Evolutionary conservation across 2,329 filamentous ascomycete genomes (phyloP), one percentile per base, ranked within the genome.

Genomic region (Dothideomycetes sp.): DNA sequence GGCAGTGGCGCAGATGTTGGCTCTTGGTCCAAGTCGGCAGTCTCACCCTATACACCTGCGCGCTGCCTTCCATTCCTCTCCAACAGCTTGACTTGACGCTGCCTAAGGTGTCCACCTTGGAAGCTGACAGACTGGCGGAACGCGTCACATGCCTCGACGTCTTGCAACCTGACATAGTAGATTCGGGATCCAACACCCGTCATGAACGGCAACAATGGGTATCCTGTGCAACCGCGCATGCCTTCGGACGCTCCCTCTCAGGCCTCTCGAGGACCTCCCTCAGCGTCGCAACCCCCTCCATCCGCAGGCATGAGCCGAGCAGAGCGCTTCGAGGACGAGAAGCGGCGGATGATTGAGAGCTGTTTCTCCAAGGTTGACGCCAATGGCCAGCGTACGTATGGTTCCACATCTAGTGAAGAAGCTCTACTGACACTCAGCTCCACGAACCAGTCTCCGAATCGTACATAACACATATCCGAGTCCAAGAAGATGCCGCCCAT

Each of bases 401-500:
- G 16, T 31, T 19, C 22, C 38, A 47, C 46, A 8, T 29, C 17
- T 31, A 4, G 14, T 19, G 34, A 8, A 32, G 10, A 18, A 17
- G 17, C 30, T 16, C 7, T 30, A 31, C 40, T 43, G 30, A 38
- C 34, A 32, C 38, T n/a, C n/a, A 7, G 7, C 14, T 24, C 36
- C 18, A 27, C 15, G 3, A 3, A 47, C 37, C 53, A 86, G 81
- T 84, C 50, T 69, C 79, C 50, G 91, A 98, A 66, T 95, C 87
- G 24, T 98, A 98, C 66, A 98, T 98, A 54, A 98, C 91, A 16
- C 91, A 98, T 59, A 88, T 96, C 52, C 77, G 81, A 54, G 87
- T 98, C 54, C 78, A 77, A 49, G 91, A 98, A 66, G 94, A 85
- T 69, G 79, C 80, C 42, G 73, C 76, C 31, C 80, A 88, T 61